Percentiles rank a stretch among this genome's conserved stretches.
These are phyloP conservation scores for Achaetomiella virescens DNA, from an alignment of 495 filamentous ascomycete genomes.

Conservation along the genomic window DNA sequence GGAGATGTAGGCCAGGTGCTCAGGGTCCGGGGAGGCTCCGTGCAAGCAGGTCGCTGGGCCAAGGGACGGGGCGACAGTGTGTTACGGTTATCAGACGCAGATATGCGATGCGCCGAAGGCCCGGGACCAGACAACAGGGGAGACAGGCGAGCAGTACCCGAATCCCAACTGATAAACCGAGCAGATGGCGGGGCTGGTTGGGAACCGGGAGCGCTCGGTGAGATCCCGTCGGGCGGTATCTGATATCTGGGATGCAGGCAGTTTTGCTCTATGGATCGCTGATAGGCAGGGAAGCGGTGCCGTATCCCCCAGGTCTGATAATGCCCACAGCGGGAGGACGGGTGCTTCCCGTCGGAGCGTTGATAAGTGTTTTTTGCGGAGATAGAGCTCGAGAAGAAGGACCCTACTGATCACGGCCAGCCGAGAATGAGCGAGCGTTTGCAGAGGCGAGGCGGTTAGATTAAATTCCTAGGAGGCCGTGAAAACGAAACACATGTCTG, in stretches of 20 bases:
- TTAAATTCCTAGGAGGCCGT: not conserved
- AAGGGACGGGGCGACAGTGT: slow-evolving; percentile 6
- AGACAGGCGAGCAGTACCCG: slow-evolving; percentile 1
- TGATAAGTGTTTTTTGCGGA: slow-evolving; percentile 19
- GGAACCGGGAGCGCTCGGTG: slow-evolving; percentile 21
- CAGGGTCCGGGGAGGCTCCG: slow-evolving; percentile 22
- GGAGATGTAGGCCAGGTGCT: slow-evolving; percentile 18
- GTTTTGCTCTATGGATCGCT: slow-evolving; percentile 12
- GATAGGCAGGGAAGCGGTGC: slow-evolving; percentile 26
- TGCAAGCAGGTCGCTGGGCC: slow-evolving; percentile 16
- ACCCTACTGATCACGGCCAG: slow-evolving; percentile 12
- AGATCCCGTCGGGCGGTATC: slow-evolving; percentile 28
- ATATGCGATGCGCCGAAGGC: slow-evolving; percentile 16
- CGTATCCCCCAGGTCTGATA: slow-evolving; percentile 20
- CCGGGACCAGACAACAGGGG: slow-evolving; percentile 22
- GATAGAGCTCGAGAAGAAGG: not conserved
- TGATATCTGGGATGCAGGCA: slow-evolving; percentile 20
- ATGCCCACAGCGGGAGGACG: slow-evolving; percentile 13
- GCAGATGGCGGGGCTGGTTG: slow-evolving; percentile 10
- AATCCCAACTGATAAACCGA: slow-evolving; percentile 27
- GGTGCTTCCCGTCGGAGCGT: slow-evolving; percentile 26
- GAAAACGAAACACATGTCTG: not conserved
- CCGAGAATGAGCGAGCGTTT: not conserved
- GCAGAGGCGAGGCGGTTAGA: not conserved
- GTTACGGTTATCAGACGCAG: slow-evolving; percentile 20